Evolutionary conservation across 2,329 filamentous ascomycete species (phyloP).

Genomic region (Rhynchosporium graminicola): DNA sequence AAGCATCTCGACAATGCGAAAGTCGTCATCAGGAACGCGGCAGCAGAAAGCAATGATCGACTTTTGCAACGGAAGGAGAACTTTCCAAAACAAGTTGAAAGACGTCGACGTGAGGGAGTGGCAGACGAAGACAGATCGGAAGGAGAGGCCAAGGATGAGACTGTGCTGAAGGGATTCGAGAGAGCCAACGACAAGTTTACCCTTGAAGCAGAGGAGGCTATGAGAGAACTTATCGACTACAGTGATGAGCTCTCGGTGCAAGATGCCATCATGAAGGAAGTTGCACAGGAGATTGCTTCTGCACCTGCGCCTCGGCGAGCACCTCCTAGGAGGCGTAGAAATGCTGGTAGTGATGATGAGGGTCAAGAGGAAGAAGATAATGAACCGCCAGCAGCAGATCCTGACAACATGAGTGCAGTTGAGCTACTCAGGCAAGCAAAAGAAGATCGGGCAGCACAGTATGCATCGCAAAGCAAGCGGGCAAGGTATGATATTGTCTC

Average conservation of each 20-base stretch:
- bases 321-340: slow-evolving; percentile 39
- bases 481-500: slow-evolving; percentile 42
- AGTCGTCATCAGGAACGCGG: slow-evolving; percentile 49
- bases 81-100: slow-evolving; percentile 32
- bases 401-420: slow-evolving; percentile 40
- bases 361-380: slow-evolving; percentile 46
- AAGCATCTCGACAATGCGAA: slow-evolving; percentile 50
- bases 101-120: slow-evolving; percentile 37
- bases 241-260: slow-evolving; percentile 46
- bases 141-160: slow-evolving; percentile 41
- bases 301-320: slow-evolving; percentile 34
- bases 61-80: slow-evolving; percentile 40
- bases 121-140: slow-evolving; percentile 42
- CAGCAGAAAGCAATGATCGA: slow-evolving; percentile 57
- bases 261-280: slow-evolving; percentile 37
- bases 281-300: slow-evolving; percentile 35
- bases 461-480: slow-evolving; percentile 44
- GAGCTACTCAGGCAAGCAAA: slow-evolving; percentile 43
- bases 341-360: slow-evolving; percentile 40
- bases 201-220: slow-evolving; percentile 55
- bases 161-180: slow-evolving; percentile 45
- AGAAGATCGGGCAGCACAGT: slow-evolving; percentile 40
- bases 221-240: slow-evolving; percentile 60
- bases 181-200: slow-evolving; percentile 54
- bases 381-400: slow-evolving; percentile 39